Evolutionary conservation across 176 grass and related monocot genomes (phyloP), one percentile per base, ranked within the genome.

Genomic region (Eragrostis nindensis): DNA sequence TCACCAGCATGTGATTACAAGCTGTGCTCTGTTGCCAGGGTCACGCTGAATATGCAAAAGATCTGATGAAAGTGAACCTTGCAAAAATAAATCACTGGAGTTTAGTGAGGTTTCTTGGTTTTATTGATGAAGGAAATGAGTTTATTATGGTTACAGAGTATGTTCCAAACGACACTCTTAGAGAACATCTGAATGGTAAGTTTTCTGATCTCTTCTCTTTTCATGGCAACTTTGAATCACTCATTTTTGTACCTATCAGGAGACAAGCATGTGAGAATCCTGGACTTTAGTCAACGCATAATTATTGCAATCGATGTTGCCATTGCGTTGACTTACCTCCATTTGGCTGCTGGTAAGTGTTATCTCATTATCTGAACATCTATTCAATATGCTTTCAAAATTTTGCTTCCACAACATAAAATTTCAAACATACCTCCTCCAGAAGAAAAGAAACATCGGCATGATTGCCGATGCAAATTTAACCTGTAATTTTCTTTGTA

Each of bases 301-400:
- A 80, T 78, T 74, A 91, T 94, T 59, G 92, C 92, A 73, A 82
- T 94, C 57, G 92, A 94, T 87, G 86, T 94, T 69, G 92, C 86
- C 62, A 89, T 91, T 87, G 89, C 80, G 47, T 82, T 94, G 86
- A 85, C 92, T 64, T 94, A 94, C 69, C 92, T 91, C 68, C 92
- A 94, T 89, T 60, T 91, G 7, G 82, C 57, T 87, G 80, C 73
- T 84, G 92, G 92, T 86, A 85, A 59, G 79, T 61, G n/a, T 30
- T 27, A 22, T 72, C 12, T 17, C 27, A 61, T 2, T 19, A 11
- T 85, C 39, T 47, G 16, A 36, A 45, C 44, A 18, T 63, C 66
- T 38, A 43, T 70, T 81, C 8, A 17, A 15, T 54, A 50, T 64
- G 27, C n/a, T 59, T 59, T 59, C 55, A 57, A 44, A 44, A 44